Evolutionary conservation across 1,284 basidiomycete genomes (phyloP), one percentile per base, ranked within the genome.

Genomic region (Bjerkandera adusta): DNA sequence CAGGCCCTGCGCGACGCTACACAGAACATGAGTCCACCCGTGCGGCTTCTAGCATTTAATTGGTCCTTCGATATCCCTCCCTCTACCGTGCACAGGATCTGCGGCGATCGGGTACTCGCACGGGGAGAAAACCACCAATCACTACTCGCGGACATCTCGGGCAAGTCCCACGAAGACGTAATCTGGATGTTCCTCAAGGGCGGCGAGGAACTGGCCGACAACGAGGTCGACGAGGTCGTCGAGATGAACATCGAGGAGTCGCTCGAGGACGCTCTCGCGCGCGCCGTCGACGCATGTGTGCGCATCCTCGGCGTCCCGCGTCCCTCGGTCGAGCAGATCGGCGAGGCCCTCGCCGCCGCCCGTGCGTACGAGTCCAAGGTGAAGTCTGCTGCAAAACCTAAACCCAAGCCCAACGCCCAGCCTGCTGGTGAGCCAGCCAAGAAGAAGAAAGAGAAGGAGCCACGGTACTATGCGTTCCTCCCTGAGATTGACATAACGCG

Each of bases 81-180:
- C 2, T 68, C 78, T 0, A 79, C 63, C 51, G 66, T 89, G 12
- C 83, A 91, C 52, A 81, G 87, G 0, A 73, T 95, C 29, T 92
- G 88, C 58, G 76, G 79, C 1, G 83, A 89, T 51, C 85, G 93
- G 13, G 75, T 97, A 37, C 59, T 79, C 5, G 53, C 55, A 15
- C 85, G 94, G 3, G 95, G 93, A 0, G 77, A 82, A 5, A 89
- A 87, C 51, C 94, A 97, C 68, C 94, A 96, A 61, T 78, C 79
- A 0, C 77, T 97, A 0, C 76, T 75, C 33, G 81, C 85, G 0
- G 83, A 91, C 58, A 50, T 53, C 4, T 51, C 54, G 6, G 40
- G 30, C 5, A 78, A 77, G 49, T 61, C 70, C 15, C 90, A 98
- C 66, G 94, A 97, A 64, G 72, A 79, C 1, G 80, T 96, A 8